phyloP scores from a whole-genome alignment of 768 basidiomycete genomes.

The Dacryopinax spathularia region DNA sequence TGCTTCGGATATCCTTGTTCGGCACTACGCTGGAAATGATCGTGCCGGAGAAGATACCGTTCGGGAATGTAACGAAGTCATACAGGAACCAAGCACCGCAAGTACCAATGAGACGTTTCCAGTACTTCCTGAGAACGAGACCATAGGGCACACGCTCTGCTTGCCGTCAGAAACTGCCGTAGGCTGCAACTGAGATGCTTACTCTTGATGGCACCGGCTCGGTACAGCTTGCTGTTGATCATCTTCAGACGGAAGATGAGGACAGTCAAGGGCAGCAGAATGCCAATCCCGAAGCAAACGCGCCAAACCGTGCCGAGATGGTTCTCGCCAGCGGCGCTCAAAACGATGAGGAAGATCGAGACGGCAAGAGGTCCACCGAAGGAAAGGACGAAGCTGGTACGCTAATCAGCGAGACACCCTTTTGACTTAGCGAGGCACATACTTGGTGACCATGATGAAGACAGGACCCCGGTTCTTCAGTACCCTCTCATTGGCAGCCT shows the following conservation, averaged over 20 bases:
- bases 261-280: slow-evolving; percentile 48
- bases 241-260: slow-evolving; percentile 61
- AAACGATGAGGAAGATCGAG: slow-evolving; percentile 50
- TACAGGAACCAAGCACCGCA: slow-evolving; percentile 66
- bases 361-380: slow-evolving; percentile 56
- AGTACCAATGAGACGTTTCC: slow-evolving; percentile 55
- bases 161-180: not conserved
- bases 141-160: slow-evolving; percentile 43
- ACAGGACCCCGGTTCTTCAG: slow-evolving; percentile 47
- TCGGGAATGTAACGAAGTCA: slow-evolving; percentile 62
- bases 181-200: slow-evolving; percentile 16
- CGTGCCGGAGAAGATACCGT: slow-evolving; percentile 50
- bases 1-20: slow-evolving; percentile 28
- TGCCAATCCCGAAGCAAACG: slow-evolving; percentile 50
- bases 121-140: slow-evolving; percentile 48
- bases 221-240: slow-evolving; percentile 51
- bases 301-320: slow-evolving; percentile 55
- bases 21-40: slow-evolving; percentile 56
- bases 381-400: slow-evolving; percentile 26
- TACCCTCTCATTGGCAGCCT: slow-evolving; percentile 60
- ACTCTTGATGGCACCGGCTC: slow-evolving; percentile 52
- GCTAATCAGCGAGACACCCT: too few species aligned
- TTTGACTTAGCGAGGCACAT: slow-evolving; percentile 40
- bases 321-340: slow-evolving; percentile 49
- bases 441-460: slow-evolving; percentile 65